Evolutionary conservation across 2,329 filamentous ascomycete species (phyloP), one percentile per base, ranked within the genome.

Genomic region (Ascocoryne sarcoides): DNA sequence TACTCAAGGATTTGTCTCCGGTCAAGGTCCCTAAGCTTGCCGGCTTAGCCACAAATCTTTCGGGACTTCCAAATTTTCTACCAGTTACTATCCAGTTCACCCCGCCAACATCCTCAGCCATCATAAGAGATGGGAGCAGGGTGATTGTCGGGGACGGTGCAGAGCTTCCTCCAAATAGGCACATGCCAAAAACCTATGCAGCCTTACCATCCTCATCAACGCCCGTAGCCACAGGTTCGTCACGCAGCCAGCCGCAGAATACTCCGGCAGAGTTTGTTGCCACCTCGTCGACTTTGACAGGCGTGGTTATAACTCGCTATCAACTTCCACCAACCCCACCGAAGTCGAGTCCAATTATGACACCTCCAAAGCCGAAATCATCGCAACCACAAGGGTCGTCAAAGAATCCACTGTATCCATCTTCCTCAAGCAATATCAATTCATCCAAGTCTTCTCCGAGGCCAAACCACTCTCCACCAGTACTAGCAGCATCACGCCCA

Each of bases 1-100:
- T 95, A 4, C 65, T 94, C 19, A 92, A 93, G 56, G 74, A 80
- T 47, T 84, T 81, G 44, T 68, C 72, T n/a, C 82, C 83, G 0
- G 67, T 89, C 0, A 58, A 71, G 2, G 55, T 93, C 2, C 76
- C 87, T 16, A 62, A 66, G 5, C 49, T 42, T 29, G 38, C 51
- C 16, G 32, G 14, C 4, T 10, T 47, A 16, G 36, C 34, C 4
- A 68, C 67, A 14, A 82, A 82, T 38, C 81, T 94, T 57, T 77
- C 79, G 28, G 63, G 82, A 1, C 65, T 94, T 0, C 84, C 84
- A 0, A 70, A 75, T 23, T 66, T 89, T 2, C 64, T 93, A 12
- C 74, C 75, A 38, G 76, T 92, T 10, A 78, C 83, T 46, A 73
- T 84, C 39, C 73, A 82, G 29, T 78, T 92, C 37, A 62, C 71